Base-by-base conservation (phyloP, 208 protist genomes). In the Leishmania arabica region DNA sequence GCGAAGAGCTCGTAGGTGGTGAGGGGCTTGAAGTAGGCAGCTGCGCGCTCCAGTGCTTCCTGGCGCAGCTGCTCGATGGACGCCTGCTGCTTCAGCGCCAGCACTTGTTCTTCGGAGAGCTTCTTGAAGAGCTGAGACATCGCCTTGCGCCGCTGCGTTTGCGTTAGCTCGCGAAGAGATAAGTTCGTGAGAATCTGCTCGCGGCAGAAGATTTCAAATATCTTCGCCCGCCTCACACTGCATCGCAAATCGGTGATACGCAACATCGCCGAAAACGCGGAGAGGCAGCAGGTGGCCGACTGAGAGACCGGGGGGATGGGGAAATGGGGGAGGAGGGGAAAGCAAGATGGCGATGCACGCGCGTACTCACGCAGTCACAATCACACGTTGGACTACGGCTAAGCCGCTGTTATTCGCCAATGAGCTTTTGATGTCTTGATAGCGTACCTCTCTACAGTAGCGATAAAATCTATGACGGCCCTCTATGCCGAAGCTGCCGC, bases 1-100 rank as follows among this genome's bases (percentile, higher is more conserved):
- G 84, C 85, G 58, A 96, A 96, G 27, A 91, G 79, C 73, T 95
- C 90, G 73, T 94, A 94, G n/a, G 88, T 68, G 9, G 87, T 83
- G 75, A 86, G 17, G 1, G 78, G 78, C 51, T 81, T 81, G 40
- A 86, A 82, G 19, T 31, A 27, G n/a, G 75, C 60, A 0, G 78
- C 83, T 6, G 76, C 77, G 21, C 79, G 79, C 45, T 83, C 49
- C 37, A 87, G 54, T 27, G 51, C 71, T 34, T 84, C 78, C 75
- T 82, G 72, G 24, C 78, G 78, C 17, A 65, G 64, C 70, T 87
- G 74, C 70, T 84, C 82, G 9, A 80, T 64, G 7, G 81, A 66
- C 47, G 87, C 87, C 15, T 88, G 86, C 54, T 75, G 64, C 83
- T 86, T 86, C 3, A 93, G 84, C 11, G 70, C 78, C 0, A 83